Evolutionary conservation across 352 stramenopile species (phyloP).

Genomic region (Phytophthora pinifolia): DNA sequence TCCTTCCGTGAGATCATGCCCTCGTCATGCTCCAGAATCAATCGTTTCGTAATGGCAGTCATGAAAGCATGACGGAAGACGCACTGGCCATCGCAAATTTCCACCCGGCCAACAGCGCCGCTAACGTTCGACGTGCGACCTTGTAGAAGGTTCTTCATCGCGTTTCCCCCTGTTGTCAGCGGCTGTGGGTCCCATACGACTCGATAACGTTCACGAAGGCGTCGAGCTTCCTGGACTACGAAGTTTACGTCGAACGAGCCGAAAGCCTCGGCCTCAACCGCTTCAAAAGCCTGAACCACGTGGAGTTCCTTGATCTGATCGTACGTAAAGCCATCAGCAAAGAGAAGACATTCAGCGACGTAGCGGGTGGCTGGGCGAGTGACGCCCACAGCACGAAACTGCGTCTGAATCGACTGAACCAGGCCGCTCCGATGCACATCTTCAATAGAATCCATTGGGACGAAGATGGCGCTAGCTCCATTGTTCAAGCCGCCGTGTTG

Average conservation of each 20-base stretch:
- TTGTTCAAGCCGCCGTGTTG: conserved; percentile 3
- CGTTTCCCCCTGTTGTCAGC: background rate
- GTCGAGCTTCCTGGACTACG: conserved; percentile 25
- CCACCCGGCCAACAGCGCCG: background rate
- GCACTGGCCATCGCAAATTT: conserved; percentile 15
- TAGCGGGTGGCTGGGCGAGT: conserved; percentile 23
- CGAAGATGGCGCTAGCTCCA: conserved; percentile 30
- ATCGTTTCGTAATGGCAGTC: background rate
- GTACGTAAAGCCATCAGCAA: conserved; percentile 30
- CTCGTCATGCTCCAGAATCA: background rate
- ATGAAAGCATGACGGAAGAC: conserved; percentile 24
- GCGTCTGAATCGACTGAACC: conserved; percentile 28
- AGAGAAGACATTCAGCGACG: conserved; percentile 30
- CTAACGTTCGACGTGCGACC: background rate
- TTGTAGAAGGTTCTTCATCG: conserved; percentile 7
- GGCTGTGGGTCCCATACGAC: conserved; percentile 18
- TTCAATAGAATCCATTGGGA: conserved; percentile 23
- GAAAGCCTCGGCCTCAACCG: conserved; percentile 9
- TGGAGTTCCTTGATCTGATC: conserved; percentile 16
- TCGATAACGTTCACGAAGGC: conserved; percentile 13
- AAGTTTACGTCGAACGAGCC: conserved; percentile 22
- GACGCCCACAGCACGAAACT: conserved; percentile 36
- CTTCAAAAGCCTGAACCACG: conserved; percentile 29
- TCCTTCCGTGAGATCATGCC: background rate
- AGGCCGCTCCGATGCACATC: conserved; percentile 18